Conservation (phyloP, 192 early-diverging fungal genomes). For the Entomortierella chlamydospora region DNA sequence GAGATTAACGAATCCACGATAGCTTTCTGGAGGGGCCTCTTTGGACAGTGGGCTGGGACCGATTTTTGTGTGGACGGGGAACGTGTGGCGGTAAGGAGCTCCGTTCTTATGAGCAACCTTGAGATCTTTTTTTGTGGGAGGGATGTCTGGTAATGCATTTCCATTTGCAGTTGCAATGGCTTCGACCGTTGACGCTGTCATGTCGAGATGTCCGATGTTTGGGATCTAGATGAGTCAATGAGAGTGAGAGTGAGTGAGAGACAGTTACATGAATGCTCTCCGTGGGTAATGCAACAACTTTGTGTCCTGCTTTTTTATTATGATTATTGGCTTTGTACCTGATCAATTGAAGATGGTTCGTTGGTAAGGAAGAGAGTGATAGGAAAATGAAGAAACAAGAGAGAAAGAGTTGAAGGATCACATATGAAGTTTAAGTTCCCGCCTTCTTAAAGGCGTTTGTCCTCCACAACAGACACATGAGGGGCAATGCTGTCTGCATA, state of each 20-base stretch:
- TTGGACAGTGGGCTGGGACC: constrained; percentile 82
- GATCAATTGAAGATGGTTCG: neutral
- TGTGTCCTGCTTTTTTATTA: too few relatives aligned
- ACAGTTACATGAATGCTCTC: neutral
- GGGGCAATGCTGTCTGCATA: too few relatives aligned
- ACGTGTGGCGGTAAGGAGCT: constrained; percentile 51
- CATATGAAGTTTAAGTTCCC: too few relatives aligned
- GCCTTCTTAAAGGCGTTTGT: too few relatives aligned
- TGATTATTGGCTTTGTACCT: neutral
- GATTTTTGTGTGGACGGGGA: constrained; percentile 71
- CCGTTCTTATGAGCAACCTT: too few relatives aligned
- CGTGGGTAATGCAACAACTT: too few relatives aligned
- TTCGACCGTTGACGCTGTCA: neutral
- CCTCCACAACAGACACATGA: too few relatives aligned
- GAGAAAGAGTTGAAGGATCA: too few relatives aligned
- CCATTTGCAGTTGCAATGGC: neutral
- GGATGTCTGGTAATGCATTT: constrained; percentile 10
- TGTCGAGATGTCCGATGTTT: neutral
- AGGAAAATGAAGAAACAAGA: neutral
- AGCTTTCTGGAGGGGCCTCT: constrained; percentile 87
- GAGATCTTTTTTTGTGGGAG: constrained; percentile 11
- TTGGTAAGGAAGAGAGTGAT: neutral
- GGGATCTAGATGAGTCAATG: neutral
- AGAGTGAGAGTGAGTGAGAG: neutral
- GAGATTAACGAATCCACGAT: constrained; percentile 87